Evolutionary conservation across 2,329 filamentous ascomycete species (phyloP).

Genomic region (Periglandula ipomoeae): DNA sequence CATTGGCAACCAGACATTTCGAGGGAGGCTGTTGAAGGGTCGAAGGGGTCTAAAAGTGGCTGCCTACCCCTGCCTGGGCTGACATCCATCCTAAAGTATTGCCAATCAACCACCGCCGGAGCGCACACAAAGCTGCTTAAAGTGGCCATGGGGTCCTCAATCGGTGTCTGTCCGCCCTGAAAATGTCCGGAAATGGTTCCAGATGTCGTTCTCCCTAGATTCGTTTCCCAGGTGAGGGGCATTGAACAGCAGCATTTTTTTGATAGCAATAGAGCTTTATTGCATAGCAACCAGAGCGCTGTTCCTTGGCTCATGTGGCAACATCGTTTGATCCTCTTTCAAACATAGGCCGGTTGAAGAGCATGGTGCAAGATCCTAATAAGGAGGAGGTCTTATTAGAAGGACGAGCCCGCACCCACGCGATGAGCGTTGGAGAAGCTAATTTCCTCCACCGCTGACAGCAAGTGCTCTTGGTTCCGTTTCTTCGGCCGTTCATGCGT

Average conservation of each 20-base stretch:
- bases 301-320: not conserved
- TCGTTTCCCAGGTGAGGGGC: slow-evolving; percentile 2
- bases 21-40: not conserved
- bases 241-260: not conserved
- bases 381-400: too few species aligned
- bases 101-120: not conserved
- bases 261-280: slow-evolving; percentile 1
- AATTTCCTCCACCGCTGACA: not conserved
- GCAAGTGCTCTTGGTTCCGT: too few species aligned
- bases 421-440: too few species aligned
- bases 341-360: not conserved
- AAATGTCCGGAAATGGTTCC: not conserved
- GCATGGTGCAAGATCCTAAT: too few species aligned
- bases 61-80: not conserved
- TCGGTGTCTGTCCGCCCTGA: slow-evolving; percentile 1
- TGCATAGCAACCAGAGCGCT: slow-evolving; percentile 5
- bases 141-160: not conserved
- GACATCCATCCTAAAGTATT: not conserved
- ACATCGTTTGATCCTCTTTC: not conserved
- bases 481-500: too few species aligned
- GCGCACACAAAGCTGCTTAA: not conserved
- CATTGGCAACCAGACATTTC: not conserved
- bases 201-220: slow-evolving; percentile 3
- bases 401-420: too few species aligned
- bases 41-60: not conserved